Evolutionary conservation across 163 green algal genomes (phyloP).

Genomic region (Picocystis sp.): DNA sequence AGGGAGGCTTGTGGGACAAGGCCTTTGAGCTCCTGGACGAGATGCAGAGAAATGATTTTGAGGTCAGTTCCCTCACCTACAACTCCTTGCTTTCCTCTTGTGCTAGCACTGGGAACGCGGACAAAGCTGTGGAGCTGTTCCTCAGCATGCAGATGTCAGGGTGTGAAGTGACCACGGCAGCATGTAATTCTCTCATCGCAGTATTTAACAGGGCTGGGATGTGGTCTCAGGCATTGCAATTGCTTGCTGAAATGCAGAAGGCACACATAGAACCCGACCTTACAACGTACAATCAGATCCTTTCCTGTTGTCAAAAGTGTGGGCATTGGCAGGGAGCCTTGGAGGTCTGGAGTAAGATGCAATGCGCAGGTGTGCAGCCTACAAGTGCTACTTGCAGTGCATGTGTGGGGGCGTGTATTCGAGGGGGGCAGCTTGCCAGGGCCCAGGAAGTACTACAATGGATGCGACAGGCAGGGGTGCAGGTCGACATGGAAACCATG

Average conservation of each 20-base stretch:
- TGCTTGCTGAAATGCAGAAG: conserved; percentile 5
- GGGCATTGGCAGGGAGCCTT: too few species aligned
- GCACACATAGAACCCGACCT: conserved; percentile 1
- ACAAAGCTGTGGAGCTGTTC: conserved; percentile 8
- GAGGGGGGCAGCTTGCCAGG: too few species aligned
- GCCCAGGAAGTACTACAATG: too few species aligned
- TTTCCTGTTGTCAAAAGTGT: too few species aligned
- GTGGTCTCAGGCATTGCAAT: not conserved
- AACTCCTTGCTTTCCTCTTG: conserved; percentile 4
- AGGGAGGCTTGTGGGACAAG: conserved; percentile 2
- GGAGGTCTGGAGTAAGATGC: too few species aligned
- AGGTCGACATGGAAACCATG: too few species aligned
- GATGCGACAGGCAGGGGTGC: too few species aligned
- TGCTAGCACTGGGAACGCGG: not conserved
- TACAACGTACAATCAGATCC: conserved; percentile 5
- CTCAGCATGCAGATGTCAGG: conserved; percentile 10
- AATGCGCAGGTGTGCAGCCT: too few species aligned
- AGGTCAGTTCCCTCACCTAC: conserved; percentile 8
- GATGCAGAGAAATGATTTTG: conserved; percentile 9
- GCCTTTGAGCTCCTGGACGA: conserved; percentile 14
- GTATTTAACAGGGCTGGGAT: not conserved
- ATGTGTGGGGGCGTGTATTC: too few species aligned
- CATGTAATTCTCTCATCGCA: too few species aligned
- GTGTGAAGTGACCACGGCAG: conserved; percentile 1
- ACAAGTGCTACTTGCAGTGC: too few species aligned